phyloP scores from a whole-genome alignment of 2,329 filamentous ascomycete genomes.

The Aspergillus sp. region DNA sequence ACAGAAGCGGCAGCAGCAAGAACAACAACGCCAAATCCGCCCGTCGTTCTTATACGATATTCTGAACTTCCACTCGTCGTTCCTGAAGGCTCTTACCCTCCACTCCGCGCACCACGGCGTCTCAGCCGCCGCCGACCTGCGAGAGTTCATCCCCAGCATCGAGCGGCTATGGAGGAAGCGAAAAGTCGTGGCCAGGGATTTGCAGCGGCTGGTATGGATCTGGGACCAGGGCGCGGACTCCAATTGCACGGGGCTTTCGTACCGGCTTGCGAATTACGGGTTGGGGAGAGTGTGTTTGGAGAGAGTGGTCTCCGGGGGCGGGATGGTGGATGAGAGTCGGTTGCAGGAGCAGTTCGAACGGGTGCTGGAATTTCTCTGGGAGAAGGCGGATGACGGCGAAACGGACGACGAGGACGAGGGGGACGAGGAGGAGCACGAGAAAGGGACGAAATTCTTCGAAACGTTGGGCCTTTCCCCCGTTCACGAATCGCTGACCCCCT shows the following conservation, averaged over 20 bases:
- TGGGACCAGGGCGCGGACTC: constrained; percentile 33
- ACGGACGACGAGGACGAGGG: too few species aligned
- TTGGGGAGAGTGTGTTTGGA: constrained; percentile 32
- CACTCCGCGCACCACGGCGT: constrained; percentile 61
- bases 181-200: constrained; percentile 54
- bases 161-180: constrained; percentile 65
- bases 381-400: constrained; percentile 27
- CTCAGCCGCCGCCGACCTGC: constrained; percentile 54
- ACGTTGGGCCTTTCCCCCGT: constrained; percentile 25
- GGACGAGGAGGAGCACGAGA: constrained; percentile 22
- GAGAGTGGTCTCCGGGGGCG: constrained; percentile 8
- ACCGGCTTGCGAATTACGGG: constrained; percentile 34
- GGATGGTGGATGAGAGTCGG: constrained; percentile 30
- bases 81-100: constrained; percentile 58
- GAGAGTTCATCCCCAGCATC: constrained; percentile 51
- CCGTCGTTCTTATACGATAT: constrained; percentile 40
- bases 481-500: constrained; percentile 27
- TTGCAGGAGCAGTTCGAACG: constrained; percentile 44
- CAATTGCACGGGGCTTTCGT: constrained; percentile 12
- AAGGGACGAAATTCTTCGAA: constrained; percentile 22
- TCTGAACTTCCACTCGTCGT: constrained; percentile 54
- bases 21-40: constrained; percentile 8
- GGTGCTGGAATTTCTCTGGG: constrained; percentile 39
- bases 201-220: constrained; percentile 59
- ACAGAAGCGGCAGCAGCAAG: constrained; percentile 32